Evolutionary conservation across 73 alveolate species (phyloP).

Genomic region (Paramecium pentaurelia): DNA sequence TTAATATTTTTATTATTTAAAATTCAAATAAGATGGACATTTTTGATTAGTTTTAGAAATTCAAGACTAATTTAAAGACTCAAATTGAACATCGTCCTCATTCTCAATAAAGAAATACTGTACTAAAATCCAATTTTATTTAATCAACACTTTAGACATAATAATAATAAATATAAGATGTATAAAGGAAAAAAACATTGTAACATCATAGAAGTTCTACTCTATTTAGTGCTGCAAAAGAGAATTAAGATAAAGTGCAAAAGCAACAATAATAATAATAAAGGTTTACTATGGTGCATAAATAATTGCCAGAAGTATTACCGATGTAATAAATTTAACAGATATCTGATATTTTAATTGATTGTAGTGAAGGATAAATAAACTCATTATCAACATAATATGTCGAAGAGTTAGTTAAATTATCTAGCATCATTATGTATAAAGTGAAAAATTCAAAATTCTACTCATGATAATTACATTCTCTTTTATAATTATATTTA

Average conservation of each 20-base stretch:
- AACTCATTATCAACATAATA: background rate
- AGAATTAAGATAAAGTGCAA: background rate
- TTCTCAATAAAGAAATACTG: background rate
- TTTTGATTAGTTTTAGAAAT: background rate
- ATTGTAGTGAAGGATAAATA: background rate
- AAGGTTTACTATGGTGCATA: background rate
- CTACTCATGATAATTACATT: slow-evolving; percentile 28
- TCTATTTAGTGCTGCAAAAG: slow-evolving; percentile 1
- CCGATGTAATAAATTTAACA: slow-evolving; percentile 2
- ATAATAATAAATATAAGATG: background rate
- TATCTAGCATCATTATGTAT: slow-evolving; percentile 40
- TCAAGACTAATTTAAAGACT: background rate
- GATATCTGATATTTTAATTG: background rate
- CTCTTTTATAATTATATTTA: background rate
- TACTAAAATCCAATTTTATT: background rate
- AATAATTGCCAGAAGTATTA: background rate
- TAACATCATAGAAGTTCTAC: slow-evolving; percentile 31
- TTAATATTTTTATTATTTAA: background rate
- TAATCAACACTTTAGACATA: background rate
- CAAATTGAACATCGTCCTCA: background rate
- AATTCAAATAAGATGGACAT: background rate
- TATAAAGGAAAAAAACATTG: background rate
- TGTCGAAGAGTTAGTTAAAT: slow-evolving; percentile 26
- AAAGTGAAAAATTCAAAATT: slow-evolving; percentile 41
- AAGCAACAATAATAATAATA: background rate